Percentiles rank a stretch among this genome's conserved stretches.
These are phyloP conservation scores for Drosera capensis DNA, from an alignment of 148 eudicot species.

Conservation along the genomic window DNA sequence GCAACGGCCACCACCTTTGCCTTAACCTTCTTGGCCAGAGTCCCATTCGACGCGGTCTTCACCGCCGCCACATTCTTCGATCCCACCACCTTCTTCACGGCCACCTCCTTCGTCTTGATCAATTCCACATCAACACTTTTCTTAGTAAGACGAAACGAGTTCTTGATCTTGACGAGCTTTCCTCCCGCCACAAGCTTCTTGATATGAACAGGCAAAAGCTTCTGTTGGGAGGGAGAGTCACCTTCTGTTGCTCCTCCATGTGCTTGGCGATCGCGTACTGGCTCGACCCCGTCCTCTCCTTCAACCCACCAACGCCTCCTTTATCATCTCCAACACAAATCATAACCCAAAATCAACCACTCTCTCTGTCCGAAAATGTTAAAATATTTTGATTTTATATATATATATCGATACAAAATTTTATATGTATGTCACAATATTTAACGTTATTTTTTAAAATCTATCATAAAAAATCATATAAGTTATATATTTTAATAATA, in stretches of 20 bases:
- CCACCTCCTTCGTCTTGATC: slow-evolving; percentile 8
- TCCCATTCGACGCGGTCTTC: slow-evolving; percentile 14
- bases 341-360: too few species aligned
- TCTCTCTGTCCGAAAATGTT: too few species aligned
- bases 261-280: slow-evolving; percentile 62
- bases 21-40: slow-evolving; percentile 7
- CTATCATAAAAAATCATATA: too few species aligned
- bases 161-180: slow-evolving; percentile 48
- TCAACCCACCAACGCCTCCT: slow-evolving; percentile 50
- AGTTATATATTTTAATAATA: too few species aligned
- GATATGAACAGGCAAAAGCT: slow-evolving; percentile 38
- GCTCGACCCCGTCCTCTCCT: slow-evolving; percentile 79
- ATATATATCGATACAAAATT: too few species aligned
- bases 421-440: too few species aligned
- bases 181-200: slow-evolving; percentile 49
- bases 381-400: too few species aligned
- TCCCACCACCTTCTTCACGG: slow-evolving; percentile 7
- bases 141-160: slow-evolving; percentile 27
- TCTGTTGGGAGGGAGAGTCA: slow-evolving; percentile 36
- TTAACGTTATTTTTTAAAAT: too few species aligned
- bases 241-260: slow-evolving; percentile 66
- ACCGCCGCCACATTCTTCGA: slow-evolving; percentile 9
- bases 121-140: slow-evolving; percentile 6
- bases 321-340: slow-evolving; percentile 88
- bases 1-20: slow-evolving; percentile 6